phyloP scores from a whole-genome alignment of 164 flowering plant species.

The Stephania yunnanensis region DNA sequence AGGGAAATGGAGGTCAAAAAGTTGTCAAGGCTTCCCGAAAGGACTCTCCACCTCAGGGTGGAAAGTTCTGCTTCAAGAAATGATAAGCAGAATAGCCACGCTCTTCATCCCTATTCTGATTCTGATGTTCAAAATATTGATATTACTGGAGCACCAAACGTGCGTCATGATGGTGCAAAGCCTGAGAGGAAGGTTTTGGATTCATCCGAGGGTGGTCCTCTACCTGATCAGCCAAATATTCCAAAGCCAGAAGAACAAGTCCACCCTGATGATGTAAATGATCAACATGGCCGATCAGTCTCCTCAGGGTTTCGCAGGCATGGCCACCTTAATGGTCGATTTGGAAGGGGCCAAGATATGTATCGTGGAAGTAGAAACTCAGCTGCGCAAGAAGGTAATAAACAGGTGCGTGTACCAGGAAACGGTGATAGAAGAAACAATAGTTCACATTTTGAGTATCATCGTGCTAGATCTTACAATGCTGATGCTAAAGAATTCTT shows the following conservation, averaged over 20 bases:
- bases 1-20: slow-evolving; percentile 30
- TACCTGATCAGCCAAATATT: slow-evolving; percentile 25
- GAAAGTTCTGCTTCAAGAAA: slow-evolving; percentile 8
- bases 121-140: slow-evolving; percentile 15
- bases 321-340: slow-evolving; percentile 44
- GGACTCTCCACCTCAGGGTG: slow-evolving; percentile 28
- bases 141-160: slow-evolving; percentile 20
- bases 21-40: slow-evolving; percentile 24
- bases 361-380: slow-evolving; percentile 44
- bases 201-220: slow-evolving; percentile 27
- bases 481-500: slow-evolving; percentile 24
- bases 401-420: slow-evolving; percentile 36
- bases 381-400: slow-evolving; percentile 30
- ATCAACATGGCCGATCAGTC: slow-evolving; percentile 25
- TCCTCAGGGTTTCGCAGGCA: slow-evolving; percentile 45
- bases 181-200: slow-evolving; percentile 34
- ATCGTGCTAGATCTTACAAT: slow-evolving; percentile 51
- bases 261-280: slow-evolving; percentile 22
- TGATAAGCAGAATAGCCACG: slow-evolving; percentile 15
- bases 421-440: slow-evolving; percentile 51
- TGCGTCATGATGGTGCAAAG: slow-evolving; percentile 27
- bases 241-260: slow-evolving; percentile 22
- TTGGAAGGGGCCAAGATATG: slow-evolving; percentile 38
- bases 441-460: slow-evolving; percentile 65
- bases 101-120: slow-evolving; percentile 21